Percentiles rank a stretch among this genome's conserved stretches.
Conservation (phyloP, 768 basidiomycete genomes). For the Cystofilobasidium capitatum region DNA sequence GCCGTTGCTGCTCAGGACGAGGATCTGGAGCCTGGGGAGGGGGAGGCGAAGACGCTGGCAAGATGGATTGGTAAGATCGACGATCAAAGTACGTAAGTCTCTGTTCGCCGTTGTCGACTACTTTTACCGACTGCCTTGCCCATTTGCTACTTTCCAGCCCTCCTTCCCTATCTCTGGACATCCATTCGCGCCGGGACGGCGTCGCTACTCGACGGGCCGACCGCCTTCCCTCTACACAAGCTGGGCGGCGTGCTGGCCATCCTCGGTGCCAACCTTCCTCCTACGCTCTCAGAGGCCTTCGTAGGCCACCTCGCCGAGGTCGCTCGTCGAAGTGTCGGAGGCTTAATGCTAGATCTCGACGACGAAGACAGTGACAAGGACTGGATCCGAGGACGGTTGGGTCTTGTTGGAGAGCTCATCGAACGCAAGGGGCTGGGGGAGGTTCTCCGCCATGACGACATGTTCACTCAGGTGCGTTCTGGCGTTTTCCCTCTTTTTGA, state of each 20-base stretch:
- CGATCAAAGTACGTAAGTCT: conserved; percentile 34
- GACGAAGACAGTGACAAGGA: conserved; percentile 7
- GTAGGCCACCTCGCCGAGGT: conserved; percentile 1
- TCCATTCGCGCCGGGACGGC: background rate
- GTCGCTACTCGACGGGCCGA: conserved; percentile 1
- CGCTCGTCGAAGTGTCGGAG: background rate
- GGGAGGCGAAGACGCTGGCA: conserved; percentile 33
- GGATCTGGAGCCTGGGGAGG: conserved; percentile 21
- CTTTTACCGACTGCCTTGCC: background rate
- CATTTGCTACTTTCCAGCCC: background rate
- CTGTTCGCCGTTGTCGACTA: background rate
- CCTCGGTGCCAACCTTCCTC: conserved; percentile 8
- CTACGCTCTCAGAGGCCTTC: conserved; percentile 1
- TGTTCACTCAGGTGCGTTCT: conserved; percentile 13
- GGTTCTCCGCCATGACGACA: conserved; percentile 20
- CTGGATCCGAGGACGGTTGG: conserved; percentile 1
- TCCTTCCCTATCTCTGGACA: conserved; percentile 6
- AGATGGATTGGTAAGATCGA: conserved; percentile 30
- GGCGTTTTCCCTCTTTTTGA: background rate
- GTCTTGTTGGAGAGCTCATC: conserved; percentile 6
- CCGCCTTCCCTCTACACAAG: conserved; percentile 10
- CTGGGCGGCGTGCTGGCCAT: conserved; percentile 13
- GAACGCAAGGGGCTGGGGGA: conserved; percentile 4
- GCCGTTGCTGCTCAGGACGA: conserved; percentile 23
- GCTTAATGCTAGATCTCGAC: conserved; percentile 12